Evolutionary conservation across 305 asterid genomes (phyloP), one percentile per base, ranked within the genome.

Genomic region (Fraxinus nigra): DNA sequence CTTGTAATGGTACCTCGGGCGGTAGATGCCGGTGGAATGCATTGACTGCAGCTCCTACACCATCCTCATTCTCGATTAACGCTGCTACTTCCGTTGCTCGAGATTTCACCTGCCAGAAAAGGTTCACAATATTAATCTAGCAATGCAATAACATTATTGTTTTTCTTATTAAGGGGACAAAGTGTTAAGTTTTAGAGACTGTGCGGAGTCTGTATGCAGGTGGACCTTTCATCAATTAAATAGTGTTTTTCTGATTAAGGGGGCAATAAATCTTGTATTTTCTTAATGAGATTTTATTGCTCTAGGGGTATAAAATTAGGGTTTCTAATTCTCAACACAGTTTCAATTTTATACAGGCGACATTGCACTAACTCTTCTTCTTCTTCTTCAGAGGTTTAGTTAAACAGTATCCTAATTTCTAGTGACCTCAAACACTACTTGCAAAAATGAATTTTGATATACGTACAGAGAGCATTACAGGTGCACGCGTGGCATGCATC

Each of bases 21-120:
- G 98, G 98, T 81, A 96, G 87, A 79, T 96, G 96, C 82, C 91
- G 91, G 85, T 96, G 99, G 82, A 96, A 96, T 0, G 97, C 97
- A 48, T 93, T 94, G 18, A 96, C 97, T 72, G 99, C 99, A 6
- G 85, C 93, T 20, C 97, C 98, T 3, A 94, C 98, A 33, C 99
- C 99, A 22, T 96, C 99, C 89, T 96, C 98, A 7, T 87, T 86
- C 76, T 90, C 88, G 51, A 96, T 87, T 3, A 89, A 72, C 35
- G 38, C 87, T 24, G 97, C 97, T 72, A 96, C 24, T 78, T 93
- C 97, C 87, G 81, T 88, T n/a, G 92, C 96, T 80, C 87, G 94
- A 7, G 97, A 89, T 85, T 94, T 94, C 77, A 94, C 97, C 99
- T 96, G 91, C 35, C 82, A 10, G 37, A 20, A 22, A 51, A 40